Conservation (phyloP, 306 rosid genomes). For the Castanea mollissima region DNA sequence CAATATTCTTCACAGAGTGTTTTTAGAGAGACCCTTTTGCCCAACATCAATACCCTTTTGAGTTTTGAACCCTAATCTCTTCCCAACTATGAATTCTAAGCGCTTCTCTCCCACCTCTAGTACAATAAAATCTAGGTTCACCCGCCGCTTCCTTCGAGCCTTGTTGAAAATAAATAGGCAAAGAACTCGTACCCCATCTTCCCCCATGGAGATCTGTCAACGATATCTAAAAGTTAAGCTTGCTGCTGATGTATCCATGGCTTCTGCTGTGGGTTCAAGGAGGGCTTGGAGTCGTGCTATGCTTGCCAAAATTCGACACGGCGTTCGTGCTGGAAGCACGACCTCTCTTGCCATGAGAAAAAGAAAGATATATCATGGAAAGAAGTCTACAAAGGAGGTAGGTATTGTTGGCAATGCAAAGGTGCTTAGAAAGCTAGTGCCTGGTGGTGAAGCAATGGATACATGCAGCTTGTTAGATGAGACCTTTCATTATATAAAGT, state of each 20-base stretch:
- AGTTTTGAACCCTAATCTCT: not conserved
- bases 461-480: slow-evolving; percentile 36
- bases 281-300: slow-evolving; percentile 38
- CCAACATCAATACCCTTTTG: too few relatives aligned
- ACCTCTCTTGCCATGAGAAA: not conserved
- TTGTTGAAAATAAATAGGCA: slow-evolving; percentile 16
- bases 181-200: not conserved
- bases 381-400: not conserved
- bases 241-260: slow-evolving; percentile 39
- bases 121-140: slow-evolving; percentile 24
- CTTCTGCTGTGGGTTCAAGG: slow-evolving; percentile 26
- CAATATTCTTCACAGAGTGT: too few relatives aligned
- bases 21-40: too few relatives aligned
- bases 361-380: not conserved
- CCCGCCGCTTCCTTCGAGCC: slow-evolving; percentile 19
- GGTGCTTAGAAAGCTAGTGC: slow-evolving; percentile 31
- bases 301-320: slow-evolving; percentile 21
- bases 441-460: slow-evolving; percentile 42
- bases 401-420: slow-evolving; percentile 6
- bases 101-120: slow-evolving; percentile 15
- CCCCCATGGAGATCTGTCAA: slow-evolving; percentile 24
- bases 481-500: slow-evolving; percentile 39
- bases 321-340: too few relatives aligned
- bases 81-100: not conserved
- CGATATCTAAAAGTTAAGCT: slow-evolving; percentile 16